phyloP scores from a whole-genome alignment of 2,329 filamentous ascomycete species.

The Venturiaceae sp. region DNA sequence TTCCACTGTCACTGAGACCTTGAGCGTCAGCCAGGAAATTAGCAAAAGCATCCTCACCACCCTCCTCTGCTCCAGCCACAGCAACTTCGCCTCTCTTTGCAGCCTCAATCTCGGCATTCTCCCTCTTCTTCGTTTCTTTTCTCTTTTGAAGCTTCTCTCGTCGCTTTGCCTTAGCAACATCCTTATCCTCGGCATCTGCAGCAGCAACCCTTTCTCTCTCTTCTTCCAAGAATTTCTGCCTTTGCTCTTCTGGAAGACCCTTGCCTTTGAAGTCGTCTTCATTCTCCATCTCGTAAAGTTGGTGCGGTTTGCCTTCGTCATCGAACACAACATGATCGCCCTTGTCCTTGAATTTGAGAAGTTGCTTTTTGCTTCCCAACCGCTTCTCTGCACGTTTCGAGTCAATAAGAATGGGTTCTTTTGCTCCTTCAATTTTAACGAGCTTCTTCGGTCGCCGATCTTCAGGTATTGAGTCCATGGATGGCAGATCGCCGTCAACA shows the following conservation, averaged over 20 bases:
- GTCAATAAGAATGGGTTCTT: slow-evolving; percentile 71
- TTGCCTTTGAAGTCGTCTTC: slow-evolving; percentile 69
- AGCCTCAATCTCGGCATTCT: slow-evolving; percentile 48
- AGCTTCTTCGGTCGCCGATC: slow-evolving; percentile 40
- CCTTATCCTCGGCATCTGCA: slow-evolving; percentile 78
- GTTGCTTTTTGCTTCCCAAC: slow-evolving; percentile 89
- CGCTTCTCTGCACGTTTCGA: slow-evolving; percentile 93
- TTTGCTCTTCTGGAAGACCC: slow-evolving; percentile 67
- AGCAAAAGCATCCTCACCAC: slow-evolving; percentile 28
- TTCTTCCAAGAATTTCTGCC: slow-evolving; percentile 65
- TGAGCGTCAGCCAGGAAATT: slow-evolving; percentile 30
- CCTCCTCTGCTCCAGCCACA: slow-evolving; percentile 18
- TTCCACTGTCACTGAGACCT: slow-evolving; percentile 22
- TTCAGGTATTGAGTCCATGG: slow-evolving; percentile 19
- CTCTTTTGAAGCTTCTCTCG: slow-evolving; percentile 65
- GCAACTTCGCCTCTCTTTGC: slow-evolving; percentile 44
- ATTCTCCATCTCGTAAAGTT: slow-evolving; percentile 79
- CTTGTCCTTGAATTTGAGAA: slow-evolving; percentile 81
- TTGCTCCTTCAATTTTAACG: slow-evolving; percentile 55
- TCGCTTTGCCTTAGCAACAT: slow-evolving; percentile 65
- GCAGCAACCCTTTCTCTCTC: slow-evolving; percentile 62
- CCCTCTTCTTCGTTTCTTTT: slow-evolving; percentile 54
- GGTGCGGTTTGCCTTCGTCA: slow-evolving; percentile 77
- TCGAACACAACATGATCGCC: slow-evolving; percentile 83
- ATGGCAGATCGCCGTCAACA: slow-evolving; percentile 50